phyloP scores from a whole-genome alignment of 495 filamentous ascomycete genomes.

The Jackrogersella minutella region DNA sequence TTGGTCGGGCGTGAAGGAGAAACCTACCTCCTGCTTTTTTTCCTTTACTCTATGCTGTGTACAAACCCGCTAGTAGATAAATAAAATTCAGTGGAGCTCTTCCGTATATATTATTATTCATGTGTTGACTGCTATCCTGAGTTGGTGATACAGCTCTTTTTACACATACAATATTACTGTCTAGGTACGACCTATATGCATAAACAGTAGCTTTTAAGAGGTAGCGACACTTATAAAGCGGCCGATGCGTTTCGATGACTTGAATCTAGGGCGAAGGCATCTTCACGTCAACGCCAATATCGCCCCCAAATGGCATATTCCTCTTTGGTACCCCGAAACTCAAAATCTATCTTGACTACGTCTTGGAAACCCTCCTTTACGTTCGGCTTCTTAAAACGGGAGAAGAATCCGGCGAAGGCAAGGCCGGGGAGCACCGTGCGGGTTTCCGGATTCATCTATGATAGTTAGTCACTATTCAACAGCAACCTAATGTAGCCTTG shows the following conservation, averaged over 20 bases:
- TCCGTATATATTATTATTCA: background rate
- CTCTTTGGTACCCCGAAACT: conserved; percentile 56
- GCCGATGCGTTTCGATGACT: no score
- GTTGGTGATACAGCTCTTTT: no score
- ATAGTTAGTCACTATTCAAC: background rate
- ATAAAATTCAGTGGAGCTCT: background rate
- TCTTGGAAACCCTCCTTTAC: conserved; percentile 84
- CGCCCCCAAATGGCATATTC: conserved; percentile 71
- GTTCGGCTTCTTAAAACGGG: conserved; percentile 75
- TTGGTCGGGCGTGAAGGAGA: conserved; percentile 1
- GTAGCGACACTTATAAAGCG: background rate
- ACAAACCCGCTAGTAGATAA: conserved; percentile 11
- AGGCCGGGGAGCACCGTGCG: conserved; percentile 75
- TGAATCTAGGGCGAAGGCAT: background rate
- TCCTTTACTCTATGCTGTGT: conserved; percentile 23
- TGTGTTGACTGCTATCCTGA: background rate
- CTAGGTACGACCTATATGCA: background rate
- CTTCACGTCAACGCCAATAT: conserved; percentile 70
- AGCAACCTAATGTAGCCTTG: background rate
- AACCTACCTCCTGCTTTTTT: conserved; percentile 4
- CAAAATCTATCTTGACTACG: conserved; percentile 72
- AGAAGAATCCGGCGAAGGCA: conserved; percentile 77
- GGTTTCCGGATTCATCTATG: conserved; percentile 81
- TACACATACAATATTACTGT: no score
- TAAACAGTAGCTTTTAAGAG: background rate